Percentiles rank a stretch among this genome's conserved stretches.
Conservation (phyloP, 306 rosid genomes). For the Inga oerstediana region DNA sequence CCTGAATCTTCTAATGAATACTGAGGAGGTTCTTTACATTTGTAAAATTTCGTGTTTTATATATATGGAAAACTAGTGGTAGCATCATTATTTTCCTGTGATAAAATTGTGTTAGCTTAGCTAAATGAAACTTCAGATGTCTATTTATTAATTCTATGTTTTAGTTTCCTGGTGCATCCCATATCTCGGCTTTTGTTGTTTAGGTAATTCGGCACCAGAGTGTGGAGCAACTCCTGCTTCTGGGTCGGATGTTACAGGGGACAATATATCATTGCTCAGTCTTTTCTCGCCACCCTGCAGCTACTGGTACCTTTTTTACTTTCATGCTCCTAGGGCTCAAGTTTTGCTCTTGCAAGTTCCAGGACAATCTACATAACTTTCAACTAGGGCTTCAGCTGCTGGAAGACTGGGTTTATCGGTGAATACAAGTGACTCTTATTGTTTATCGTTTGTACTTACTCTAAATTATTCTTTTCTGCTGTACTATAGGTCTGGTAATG, state of each 20-base stretch:
- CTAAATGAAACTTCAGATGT: conserved; percentile 2
- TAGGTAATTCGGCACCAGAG: conserved; percentile 95
- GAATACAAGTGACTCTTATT: conserved; percentile 32
- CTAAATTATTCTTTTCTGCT: conserved; percentile 7
- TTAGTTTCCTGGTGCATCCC: conserved; percentile 26
- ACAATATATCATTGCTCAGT: conserved; percentile 86
- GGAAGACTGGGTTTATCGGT: conserved; percentile 93
- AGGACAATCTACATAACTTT: conserved; percentile 82
- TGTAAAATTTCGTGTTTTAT: not conserved
- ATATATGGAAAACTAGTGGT: not conserved
- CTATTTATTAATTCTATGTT: conserved; percentile 11
- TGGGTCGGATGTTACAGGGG: conserved; percentile 96
- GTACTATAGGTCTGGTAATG: not conserved
- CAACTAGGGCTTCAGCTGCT: conserved; percentile 87
- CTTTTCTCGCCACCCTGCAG: conserved; percentile 96
- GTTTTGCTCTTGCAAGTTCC: conserved; percentile 93
- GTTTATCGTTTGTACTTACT: conserved; percentile 31
- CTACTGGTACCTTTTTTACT: conserved; percentile 93
- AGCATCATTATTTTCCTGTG: conserved; percentile 12
- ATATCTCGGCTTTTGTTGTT: conserved; percentile 30
- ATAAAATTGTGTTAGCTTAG: conserved; percentile 30
- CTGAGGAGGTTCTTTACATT: conserved; percentile 15
- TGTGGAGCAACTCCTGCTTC: conserved; percentile 95
- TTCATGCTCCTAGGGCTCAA: conserved; percentile 97
- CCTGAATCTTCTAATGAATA: conserved; percentile 15